Percentiles rank a stretch among this genome's conserved stretches.
These are phyloP conservation scores for Trametes maxima DNA, from an alignment of 768 basidiomycete species.

Conservation along the genomic window DNA sequence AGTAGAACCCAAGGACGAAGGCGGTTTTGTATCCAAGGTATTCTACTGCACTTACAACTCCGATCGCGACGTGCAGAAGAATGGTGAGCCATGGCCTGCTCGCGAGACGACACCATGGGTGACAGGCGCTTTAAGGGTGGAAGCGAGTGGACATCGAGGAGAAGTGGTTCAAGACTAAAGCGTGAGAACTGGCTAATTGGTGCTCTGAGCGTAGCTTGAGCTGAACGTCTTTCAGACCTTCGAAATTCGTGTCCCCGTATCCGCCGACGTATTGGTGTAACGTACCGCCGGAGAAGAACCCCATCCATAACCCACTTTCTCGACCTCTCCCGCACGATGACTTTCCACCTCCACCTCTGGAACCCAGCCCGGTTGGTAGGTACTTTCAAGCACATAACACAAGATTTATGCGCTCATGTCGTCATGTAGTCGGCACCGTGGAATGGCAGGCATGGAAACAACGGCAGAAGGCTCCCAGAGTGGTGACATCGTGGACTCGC, in stretches of 20 bases:
- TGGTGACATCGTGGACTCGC: conserved; percentile 1
- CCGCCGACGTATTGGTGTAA: conserved; percentile 42
- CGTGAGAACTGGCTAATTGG: neutral
- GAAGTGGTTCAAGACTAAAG: conserved; percentile 40
- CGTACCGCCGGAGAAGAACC: conserved; percentile 39
- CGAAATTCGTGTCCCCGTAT: conserved; percentile 42
- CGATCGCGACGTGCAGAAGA: conserved; percentile 46
- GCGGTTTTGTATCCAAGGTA: conserved; percentile 35
- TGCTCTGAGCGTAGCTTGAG: neutral
- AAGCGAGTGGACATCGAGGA: conserved; percentile 49
- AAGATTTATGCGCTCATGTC: neutral
- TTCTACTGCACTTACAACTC: conserved; percentile 44
- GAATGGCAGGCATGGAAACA: conserved; percentile 23
- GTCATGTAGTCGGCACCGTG: conserved; percentile 19
- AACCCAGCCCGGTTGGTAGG: conserved; percentile 37
- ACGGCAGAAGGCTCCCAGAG: neutral
- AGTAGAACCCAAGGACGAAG: conserved; percentile 33
- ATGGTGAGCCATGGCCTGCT: conserved; percentile 38
- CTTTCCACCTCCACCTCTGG: conserved; percentile 32
- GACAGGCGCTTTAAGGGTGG: conserved; percentile 40
- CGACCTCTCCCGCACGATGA: conserved; percentile 44
- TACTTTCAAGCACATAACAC: neutral
- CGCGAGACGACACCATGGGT: no score
- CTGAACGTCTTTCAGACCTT: neutral
- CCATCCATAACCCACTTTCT: conserved; percentile 42